Percentiles rank a stretch among this genome's conserved stretches.
These are phyloP conservation scores for Clarkia xantiana DNA, from an alignment of 345 rosid species.

Conservation along the genomic window DNA sequence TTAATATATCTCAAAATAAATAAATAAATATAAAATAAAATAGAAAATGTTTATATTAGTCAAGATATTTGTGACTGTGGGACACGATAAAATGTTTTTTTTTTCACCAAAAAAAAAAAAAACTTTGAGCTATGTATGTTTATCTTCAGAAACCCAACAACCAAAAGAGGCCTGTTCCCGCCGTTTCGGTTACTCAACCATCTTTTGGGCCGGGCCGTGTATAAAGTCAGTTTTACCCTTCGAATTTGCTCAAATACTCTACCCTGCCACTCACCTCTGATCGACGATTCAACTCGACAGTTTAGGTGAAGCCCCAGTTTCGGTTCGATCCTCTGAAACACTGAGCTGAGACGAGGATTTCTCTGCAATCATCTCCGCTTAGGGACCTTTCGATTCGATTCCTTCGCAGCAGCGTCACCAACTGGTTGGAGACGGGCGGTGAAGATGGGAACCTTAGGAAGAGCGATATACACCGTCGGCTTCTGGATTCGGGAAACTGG, in stretches of 20 bases:
- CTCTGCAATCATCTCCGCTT: neutral
- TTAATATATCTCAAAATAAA: too few species aligned
- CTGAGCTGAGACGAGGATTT: neutral
- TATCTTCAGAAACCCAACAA: too few species aligned
- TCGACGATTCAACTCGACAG: neutral
- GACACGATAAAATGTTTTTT: too few species aligned
- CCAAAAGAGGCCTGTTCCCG: too few species aligned
- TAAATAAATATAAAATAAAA: too few species aligned
- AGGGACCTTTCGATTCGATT: neutral
- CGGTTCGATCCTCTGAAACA: neutral
- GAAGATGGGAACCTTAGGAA: conserved; percentile 72
- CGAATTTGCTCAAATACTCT: conserved; percentile 4
- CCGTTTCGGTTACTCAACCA: too few species aligned
- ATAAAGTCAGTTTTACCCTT: conserved; percentile 13
- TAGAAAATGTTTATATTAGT: too few species aligned
- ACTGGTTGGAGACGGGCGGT: neutral
- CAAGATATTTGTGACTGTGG: too few species aligned
- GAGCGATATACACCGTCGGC: conserved; percentile 75
- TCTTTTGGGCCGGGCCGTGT: neutral
- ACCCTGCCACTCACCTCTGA: conserved; percentile 10
- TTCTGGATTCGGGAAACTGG: conserved; percentile 96
- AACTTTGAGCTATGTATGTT: too few species aligned
- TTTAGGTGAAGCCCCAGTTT: neutral
- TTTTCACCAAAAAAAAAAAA: too few species aligned
- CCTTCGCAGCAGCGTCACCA: neutral